A percentile compares a stretch with the other conserved stretches of the same genome.
Conservation (phyloP, 345 rosid species). For the Lepidium sativum region DNA sequence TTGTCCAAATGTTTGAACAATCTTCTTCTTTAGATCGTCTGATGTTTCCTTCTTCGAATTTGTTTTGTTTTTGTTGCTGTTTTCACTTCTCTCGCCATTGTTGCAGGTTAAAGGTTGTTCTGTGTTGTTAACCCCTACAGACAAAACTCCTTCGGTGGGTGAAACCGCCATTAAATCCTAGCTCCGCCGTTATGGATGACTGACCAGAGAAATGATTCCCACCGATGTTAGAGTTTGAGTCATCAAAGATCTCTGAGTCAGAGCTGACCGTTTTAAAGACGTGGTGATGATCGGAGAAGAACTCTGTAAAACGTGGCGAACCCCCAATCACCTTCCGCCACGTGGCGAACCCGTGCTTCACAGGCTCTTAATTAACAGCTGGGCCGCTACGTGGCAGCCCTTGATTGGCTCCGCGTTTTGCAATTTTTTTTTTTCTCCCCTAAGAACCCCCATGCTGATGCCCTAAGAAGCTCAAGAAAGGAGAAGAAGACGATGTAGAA, state of each 20-base stretch:
- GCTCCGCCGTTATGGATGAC: conserved; percentile 34
- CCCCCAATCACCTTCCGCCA: no score
- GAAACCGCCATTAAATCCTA: conserved; percentile 33
- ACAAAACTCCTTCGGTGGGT: conserved; percentile 35
- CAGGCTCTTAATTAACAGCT: no score
- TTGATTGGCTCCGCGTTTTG: no score
- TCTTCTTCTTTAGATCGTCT: conserved; percentile 45
- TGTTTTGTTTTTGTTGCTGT: conserved; percentile 5
- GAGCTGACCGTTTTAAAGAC: conserved; percentile 55
- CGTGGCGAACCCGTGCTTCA: no score
- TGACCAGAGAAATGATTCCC: conserved; percentile 35
- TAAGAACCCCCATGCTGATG: no score
- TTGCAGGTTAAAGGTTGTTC: not conserved
- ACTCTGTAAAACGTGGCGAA: no score
- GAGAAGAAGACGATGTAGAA: no score
- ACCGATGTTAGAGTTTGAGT: conserved; percentile 40
- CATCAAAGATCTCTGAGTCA: conserved; percentile 57
- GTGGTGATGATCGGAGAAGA: conserved; percentile 44
- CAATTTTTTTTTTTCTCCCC: no score
- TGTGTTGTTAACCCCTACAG: conserved; percentile 42
- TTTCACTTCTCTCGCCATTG: not conserved
- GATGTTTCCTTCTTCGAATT: conserved; percentile 1
- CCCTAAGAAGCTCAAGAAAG: no score
- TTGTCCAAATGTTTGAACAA: conserved; percentile 67
- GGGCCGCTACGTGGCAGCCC: no score